Conservation (phyloP, 805 yeast genomes). For the Starmerella asiatica region DNA sequence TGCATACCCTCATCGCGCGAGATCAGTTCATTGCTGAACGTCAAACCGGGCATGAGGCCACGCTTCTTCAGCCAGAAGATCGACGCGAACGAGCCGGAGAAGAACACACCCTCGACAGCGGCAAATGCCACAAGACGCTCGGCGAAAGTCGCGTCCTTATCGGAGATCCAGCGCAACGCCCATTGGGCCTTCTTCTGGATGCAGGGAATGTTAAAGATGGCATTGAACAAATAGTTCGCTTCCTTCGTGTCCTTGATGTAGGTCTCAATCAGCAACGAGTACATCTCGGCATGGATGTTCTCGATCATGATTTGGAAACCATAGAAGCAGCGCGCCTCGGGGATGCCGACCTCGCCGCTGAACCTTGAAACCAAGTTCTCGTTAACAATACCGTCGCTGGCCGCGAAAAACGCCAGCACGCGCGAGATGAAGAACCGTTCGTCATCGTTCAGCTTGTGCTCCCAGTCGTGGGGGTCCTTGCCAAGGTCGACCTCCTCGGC, state of each 20-base stretch:
- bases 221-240: slow-evolving; percentile 79
- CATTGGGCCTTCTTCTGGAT: slow-evolving; percentile 96
- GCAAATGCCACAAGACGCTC: slow-evolving; percentile 97
- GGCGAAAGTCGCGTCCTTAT: slow-evolving; percentile 74
- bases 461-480: slow-evolving; percentile 89
- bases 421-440: slow-evolving; percentile 87
- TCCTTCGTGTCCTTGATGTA: slow-evolving; percentile 94
- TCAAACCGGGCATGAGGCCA: slow-evolving; percentile 97
- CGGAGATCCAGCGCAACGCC: slow-evolving; percentile 96
- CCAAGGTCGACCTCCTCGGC: slow-evolving; percentile 96
- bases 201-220: slow-evolving; percentile 91
- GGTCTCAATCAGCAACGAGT: slow-evolving; percentile 85
- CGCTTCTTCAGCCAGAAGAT: slow-evolving; percentile 98
- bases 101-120: slow-evolving; percentile 97
- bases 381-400: slow-evolving; percentile 95
- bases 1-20: slow-evolving; percentile 98
- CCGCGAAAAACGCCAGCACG: slow-evolving; percentile 95
- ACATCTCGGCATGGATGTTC: slow-evolving; percentile 95
- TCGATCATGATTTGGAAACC: slow-evolving; percentile 99
- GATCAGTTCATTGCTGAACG: slow-evolving; percentile 93
- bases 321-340: slow-evolving; percentile 97
- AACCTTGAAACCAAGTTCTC: slow-evolving; percentile 96
- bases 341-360: slow-evolving; percentile 90
- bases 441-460: slow-evolving; percentile 70
- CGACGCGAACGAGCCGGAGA: slow-evolving; percentile 96